A percentile compares a stretch with the other conserved stretches of the same genome.
Evolutionary conservation across 306 rosid genomes (phyloP).

Genomic region (Pyrus pyrifolia): DNA sequence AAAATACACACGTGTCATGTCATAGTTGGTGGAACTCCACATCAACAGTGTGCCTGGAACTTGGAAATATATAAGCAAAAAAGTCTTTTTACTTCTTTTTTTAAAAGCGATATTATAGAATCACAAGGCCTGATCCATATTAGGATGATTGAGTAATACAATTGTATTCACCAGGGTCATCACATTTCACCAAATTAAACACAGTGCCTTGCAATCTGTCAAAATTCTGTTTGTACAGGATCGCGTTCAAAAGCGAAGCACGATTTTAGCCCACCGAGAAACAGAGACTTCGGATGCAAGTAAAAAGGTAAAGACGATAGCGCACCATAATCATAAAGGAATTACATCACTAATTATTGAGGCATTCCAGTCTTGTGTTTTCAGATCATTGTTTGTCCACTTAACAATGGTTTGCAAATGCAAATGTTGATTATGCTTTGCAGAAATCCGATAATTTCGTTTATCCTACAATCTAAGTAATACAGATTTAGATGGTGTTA

Average conservation of each 20-base stretch:
- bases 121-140: too few relatives aligned
- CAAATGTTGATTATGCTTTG: not conserved
- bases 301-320: not conserved
- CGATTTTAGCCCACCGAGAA: not conserved
- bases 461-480: not conserved
- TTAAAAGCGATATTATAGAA: too few relatives aligned
- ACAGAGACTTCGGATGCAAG: not conserved
- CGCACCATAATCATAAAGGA: not conserved
- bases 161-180: not conserved
- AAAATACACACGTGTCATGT: too few relatives aligned
- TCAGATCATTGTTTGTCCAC: not conserved
- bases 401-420: not conserved
- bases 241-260: not conserved
- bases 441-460: not conserved
- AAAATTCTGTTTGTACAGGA: not conserved
- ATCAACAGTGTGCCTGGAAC: too few relatives aligned
- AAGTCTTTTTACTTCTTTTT: too few relatives aligned
- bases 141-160: too few relatives aligned
- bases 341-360: not conserved
- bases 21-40: too few relatives aligned
- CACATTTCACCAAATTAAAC: not conserved
- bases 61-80: too few relatives aligned
- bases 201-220: not conserved
- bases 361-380: not conserved
- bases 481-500: constrained; percentile 14